phyloP scores from a whole-genome alignment of 352 stramenopile species.

The Globisporangium viniferum region DNA sequence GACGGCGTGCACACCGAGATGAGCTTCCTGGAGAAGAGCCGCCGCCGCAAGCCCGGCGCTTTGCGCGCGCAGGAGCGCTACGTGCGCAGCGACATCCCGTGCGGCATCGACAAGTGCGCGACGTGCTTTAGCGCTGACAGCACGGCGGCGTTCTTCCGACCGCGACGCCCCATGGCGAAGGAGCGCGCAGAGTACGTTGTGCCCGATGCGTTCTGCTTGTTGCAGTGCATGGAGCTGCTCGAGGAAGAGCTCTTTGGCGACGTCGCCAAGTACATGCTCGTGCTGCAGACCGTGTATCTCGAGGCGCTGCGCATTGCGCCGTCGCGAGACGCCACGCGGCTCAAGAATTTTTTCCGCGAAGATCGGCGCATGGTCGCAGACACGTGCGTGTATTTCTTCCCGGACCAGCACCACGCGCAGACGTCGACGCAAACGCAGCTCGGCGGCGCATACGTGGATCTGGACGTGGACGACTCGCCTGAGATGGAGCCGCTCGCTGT shows the following conservation, averaged over 20 bases:
- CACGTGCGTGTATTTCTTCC: slow-evolving; percentile 57
- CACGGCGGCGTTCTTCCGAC: slow-evolving; percentile 23
- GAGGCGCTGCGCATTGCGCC: slow-evolving; percentile 63
- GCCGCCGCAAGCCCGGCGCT: slow-evolving; percentile 67
- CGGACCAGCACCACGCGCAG: slow-evolving; percentile 65
- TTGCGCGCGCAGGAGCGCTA: slow-evolving; percentile 71
- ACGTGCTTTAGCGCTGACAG: slow-evolving; percentile 28
- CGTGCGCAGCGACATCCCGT: slow-evolving; percentile 67
- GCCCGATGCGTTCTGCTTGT: slow-evolving; percentile 62
- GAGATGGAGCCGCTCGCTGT: slow-evolving; percentile 34
- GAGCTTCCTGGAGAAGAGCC: slow-evolving; percentile 74
- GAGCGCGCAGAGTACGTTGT: slow-evolving; percentile 58
- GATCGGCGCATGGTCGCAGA: slow-evolving; percentile 41
- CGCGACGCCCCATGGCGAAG: slow-evolving; percentile 27
- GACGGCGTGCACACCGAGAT: slow-evolving; percentile 49
- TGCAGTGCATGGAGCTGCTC: slow-evolving; percentile 79
- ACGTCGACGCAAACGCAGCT: slow-evolving; percentile 46
- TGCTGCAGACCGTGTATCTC: slow-evolving; percentile 73
- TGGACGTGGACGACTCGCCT: slow-evolving; percentile 18
- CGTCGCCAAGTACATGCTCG: slow-evolving; percentile 40
- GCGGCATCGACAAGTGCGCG: slow-evolving; percentile 49
- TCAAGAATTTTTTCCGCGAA: slow-evolving; percentile 68
- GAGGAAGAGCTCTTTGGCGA: slow-evolving; percentile 48
- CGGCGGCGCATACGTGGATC: slow-evolving; percentile 13
- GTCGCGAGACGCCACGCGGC: slow-evolving; percentile 54